Conservation (phyloP, 208 protist species). For the Leishmania lainsoni region DNA sequence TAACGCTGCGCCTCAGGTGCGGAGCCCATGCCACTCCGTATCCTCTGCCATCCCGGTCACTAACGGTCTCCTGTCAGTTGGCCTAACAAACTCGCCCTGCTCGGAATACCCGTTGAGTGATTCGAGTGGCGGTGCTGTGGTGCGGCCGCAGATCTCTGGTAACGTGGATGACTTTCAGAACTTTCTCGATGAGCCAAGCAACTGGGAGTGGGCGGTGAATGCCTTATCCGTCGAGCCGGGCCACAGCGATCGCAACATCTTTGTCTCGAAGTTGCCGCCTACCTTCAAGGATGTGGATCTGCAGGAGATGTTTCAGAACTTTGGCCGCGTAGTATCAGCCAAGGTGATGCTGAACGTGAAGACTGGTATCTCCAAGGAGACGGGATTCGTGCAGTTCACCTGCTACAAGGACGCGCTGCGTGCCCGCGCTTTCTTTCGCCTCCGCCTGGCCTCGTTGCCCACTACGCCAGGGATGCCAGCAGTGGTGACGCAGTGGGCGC, state of each 20-base stretch:
- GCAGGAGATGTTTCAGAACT: conserved; percentile 32
- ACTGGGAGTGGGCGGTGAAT: conserved; percentile 28
- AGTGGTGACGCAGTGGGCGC: conserved; percentile 68
- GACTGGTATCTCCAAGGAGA: conserved; percentile 48
- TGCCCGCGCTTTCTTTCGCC: conserved; percentile 18
- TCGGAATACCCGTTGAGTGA: conserved; percentile 23
- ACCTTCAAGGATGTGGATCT: conserved; percentile 39
- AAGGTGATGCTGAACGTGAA: conserved; percentile 60
- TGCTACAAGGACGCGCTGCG: conserved; percentile 10
- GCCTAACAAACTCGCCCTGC: conserved; percentile 13
- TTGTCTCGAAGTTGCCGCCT: conserved; percentile 43
- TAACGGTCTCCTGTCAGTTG: neutral
- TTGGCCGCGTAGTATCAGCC: conserved; percentile 40
- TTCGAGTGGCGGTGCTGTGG: neutral
- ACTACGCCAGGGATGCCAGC: conserved; percentile 28
- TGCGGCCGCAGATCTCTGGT: conserved; percentile 14
- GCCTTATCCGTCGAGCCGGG: conserved; percentile 17
- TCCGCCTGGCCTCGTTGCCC: conserved; percentile 3
- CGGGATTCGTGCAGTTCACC: conserved; percentile 51
- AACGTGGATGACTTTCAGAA: conserved; percentile 19
- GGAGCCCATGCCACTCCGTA: conserved; percentile 5
- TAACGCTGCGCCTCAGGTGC: neutral
- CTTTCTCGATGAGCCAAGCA: conserved; percentile 20
- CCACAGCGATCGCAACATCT: conserved; percentile 50
- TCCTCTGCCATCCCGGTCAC: neutral